Conservation (phyloP, 768 basidiomycete genomes). For the Ramaria sp. region DNA sequence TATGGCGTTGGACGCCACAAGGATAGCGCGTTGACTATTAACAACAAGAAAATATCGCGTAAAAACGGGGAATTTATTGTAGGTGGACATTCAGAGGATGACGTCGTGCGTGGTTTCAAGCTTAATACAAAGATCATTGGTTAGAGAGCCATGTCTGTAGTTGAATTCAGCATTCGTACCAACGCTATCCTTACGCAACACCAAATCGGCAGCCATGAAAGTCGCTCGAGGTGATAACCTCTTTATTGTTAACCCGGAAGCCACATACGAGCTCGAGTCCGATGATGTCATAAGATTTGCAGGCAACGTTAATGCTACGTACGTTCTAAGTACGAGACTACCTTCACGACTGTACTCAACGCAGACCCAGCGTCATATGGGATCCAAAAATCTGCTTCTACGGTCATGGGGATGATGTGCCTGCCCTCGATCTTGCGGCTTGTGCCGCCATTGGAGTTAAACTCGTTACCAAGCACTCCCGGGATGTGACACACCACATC, state of each 20-base stretch:
- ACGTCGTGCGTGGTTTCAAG: slow-evolving; percentile 37
- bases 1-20: slow-evolving; percentile 48
- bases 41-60: slow-evolving; percentile 54
- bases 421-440: slow-evolving; percentile 22
- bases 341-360: background rate
- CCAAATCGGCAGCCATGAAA: slow-evolving; percentile 35
- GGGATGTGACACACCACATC: slow-evolving; percentile 56
- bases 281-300: slow-evolving; percentile 45
- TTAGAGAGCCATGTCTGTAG: slow-evolving; percentile 23
- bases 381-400: slow-evolving; percentile 38
- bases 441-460: slow-evolving; percentile 38
- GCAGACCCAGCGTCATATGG: slow-evolving; percentile 37
- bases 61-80: slow-evolving; percentile 51
- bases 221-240: slow-evolving; percentile 29
- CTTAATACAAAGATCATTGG: background rate
- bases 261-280: slow-evolving; percentile 34
- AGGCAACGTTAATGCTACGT: slow-evolving; percentile 35
- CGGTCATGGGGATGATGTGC: slow-evolving; percentile 24
- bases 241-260: slow-evolving; percentile 26
- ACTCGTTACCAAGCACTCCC: slow-evolving; percentile 32
- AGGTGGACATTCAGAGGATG: slow-evolving; percentile 36
- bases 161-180: slow-evolving; percentile 39
- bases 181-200: slow-evolving; percentile 35
- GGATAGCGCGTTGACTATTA: slow-evolving; percentile 36
- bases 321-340: slow-evolving; percentile 15